Evolutionary conservation across 1,284 basidiomycete species (phyloP), one percentile per base, ranked within the genome.

Genomic region (Leccinum griseonigrum): DNA sequence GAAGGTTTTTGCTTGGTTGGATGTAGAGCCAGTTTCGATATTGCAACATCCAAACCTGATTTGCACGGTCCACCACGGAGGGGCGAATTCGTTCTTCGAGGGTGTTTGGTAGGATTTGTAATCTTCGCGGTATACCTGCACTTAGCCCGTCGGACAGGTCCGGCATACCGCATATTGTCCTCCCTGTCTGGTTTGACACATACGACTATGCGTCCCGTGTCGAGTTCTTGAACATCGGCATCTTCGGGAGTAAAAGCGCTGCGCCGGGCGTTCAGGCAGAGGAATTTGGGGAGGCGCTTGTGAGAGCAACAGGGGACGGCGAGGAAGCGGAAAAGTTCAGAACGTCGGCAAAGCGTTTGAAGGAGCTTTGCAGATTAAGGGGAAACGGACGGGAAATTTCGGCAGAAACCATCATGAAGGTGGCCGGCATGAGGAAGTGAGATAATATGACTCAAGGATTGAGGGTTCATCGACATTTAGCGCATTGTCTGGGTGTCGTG

Each of bases 1-100:
- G n/a, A 56, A 56, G 36, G 7, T 56, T 36, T 4, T 56, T 6
- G 10, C 26, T 31, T 66, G 61, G 64, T 22, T 66, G 28, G 57
- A 67, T 2, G 57, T 28, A 22, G 64, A 66, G 10, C 59, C 64
- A 0, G 50, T 59, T 10, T 50, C 67, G 13, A 54, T 66, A 55
- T 51, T 68, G 8, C 65, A 67, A 38, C 65, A 64, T 54, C 53
- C 56, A 1, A 64, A 64, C 28, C n/a, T 67, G 48, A 36, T 64
- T 34, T 68, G 65, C 29, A 61, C 54, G 4, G 63, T 68, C 7
- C 66, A 64, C 10, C 64, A 66, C 10, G 68, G 66, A 26, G 64
- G 68, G 3, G 63, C 58, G 7, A 67, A 69, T 53, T 68, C 66
- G 6, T 68, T 60, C 43, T 66, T 31, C 1, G 68, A 69, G 4